A percentile compares a stretch with the other conserved stretches of the same genome.
Conservation (phyloP, 441 rosid genomes). For the Populus trichocarpa region DNA sequence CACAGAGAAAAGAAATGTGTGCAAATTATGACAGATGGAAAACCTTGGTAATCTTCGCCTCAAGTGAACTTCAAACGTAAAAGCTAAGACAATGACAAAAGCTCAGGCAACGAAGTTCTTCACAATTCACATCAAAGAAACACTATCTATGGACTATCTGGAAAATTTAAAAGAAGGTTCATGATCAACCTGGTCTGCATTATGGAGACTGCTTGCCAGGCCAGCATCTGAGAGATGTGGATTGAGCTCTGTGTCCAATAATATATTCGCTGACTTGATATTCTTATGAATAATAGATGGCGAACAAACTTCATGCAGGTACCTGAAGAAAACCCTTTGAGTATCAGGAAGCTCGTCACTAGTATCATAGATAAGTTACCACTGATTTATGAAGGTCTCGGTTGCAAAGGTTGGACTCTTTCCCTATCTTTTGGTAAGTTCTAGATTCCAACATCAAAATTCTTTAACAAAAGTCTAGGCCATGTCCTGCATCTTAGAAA, state of each 20-base stretch:
- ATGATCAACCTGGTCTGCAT: slow-evolving; percentile 67
- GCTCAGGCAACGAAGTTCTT: not conserved
- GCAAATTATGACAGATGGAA: not conserved
- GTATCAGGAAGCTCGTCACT: slow-evolving; percentile 9
- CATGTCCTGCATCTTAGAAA: not conserved
- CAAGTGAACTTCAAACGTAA: not conserved
- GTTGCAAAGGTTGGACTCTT: not conserved
- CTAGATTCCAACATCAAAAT: slow-evolving; percentile 1
- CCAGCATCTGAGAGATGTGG: slow-evolving; percentile 96
- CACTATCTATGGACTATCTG: not conserved
- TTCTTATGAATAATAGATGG: slow-evolving; percentile 90
- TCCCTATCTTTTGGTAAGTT: not conserved
- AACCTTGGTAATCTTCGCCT: not conserved
- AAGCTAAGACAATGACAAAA: not conserved
- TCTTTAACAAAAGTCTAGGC: not conserved
- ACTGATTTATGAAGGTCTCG: not conserved
- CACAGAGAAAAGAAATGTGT: not conserved
- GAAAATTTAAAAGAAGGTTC: not conserved
- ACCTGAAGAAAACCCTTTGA: slow-evolving; percentile 46
- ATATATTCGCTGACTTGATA: slow-evolving; percentile 86
- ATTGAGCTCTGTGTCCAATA: slow-evolving; percentile 81
- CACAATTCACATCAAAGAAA: not conserved
- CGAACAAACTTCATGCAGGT: slow-evolving; percentile 93
- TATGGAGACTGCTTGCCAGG: slow-evolving; percentile 72
- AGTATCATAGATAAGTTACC: not conserved